Conservation (phyloP, 306 rosid species). For the Rosa multiflora region DNA sequence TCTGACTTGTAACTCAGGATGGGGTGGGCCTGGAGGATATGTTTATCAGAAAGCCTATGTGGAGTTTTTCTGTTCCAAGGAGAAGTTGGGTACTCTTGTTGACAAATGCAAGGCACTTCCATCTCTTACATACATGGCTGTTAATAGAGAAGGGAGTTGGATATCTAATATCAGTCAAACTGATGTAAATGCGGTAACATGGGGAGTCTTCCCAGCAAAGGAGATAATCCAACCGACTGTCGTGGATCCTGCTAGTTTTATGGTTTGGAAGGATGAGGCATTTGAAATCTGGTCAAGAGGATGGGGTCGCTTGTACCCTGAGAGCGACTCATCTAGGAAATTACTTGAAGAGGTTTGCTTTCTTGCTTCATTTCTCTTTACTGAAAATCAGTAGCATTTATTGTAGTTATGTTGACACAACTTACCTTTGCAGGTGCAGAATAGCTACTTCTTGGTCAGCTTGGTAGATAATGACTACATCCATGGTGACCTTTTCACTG, state of each 20-base stretch:
- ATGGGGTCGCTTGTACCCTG: slow-evolving; percentile 79
- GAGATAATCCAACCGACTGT: slow-evolving; percentile 95
- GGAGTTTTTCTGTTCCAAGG: slow-evolving; percentile 94
- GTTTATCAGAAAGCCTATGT: slow-evolving; percentile 95
- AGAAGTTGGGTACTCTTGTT: slow-evolving; percentile 62
- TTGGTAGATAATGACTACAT: slow-evolving; percentile 87
- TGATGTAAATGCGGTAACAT: slow-evolving; percentile 92
- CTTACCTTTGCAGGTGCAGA: slow-evolving; percentile 55
- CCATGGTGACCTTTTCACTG: slow-evolving; percentile 64
- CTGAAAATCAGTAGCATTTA: neutral
- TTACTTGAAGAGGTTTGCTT: slow-evolving; percentile 79
- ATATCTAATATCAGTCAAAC: slow-evolving; percentile 63
- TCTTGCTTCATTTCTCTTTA: neutral
- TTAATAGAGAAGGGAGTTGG: slow-evolving; percentile 73
- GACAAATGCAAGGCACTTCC: slow-evolving; percentile 63
- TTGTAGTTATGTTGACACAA: neutral
- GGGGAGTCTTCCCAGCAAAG: slow-evolving; percentile 97
- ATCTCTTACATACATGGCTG: slow-evolving; percentile 81
- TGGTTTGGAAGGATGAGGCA: slow-evolving; percentile 94
- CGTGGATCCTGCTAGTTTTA: slow-evolving; percentile 87
- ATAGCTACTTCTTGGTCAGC: slow-evolving; percentile 84
- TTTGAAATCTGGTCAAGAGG: slow-evolving; percentile 92
- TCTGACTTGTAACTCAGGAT: slow-evolving; percentile 46
- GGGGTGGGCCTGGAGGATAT: slow-evolving; percentile 95
- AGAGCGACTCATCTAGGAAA: slow-evolving; percentile 71